Conservation (phyloP, 129 eudicot species). For the Tagetes erecta region DNA sequence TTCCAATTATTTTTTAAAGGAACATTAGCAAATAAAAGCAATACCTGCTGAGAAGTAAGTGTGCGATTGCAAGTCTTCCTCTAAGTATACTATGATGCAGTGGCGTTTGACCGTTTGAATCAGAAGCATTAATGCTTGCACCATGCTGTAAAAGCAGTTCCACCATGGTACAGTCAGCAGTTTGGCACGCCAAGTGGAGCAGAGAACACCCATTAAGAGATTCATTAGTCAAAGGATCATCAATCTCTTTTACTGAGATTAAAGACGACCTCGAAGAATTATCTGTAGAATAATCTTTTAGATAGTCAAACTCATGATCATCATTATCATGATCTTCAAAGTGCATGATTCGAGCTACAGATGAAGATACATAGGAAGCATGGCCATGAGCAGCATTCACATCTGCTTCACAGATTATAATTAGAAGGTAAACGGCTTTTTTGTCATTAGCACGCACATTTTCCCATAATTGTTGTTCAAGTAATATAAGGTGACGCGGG, state of each 20-base stretch:
- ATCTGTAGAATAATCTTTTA: constrained; percentile 42
- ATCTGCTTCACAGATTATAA: constrained; percentile 60
- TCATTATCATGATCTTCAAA: constrained; percentile 39
- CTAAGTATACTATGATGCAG: constrained; percentile 71
- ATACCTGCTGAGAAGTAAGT: constrained; percentile 72
- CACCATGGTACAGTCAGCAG: constrained; percentile 84
- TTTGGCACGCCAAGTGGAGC: constrained; percentile 89
- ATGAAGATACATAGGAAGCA: constrained; percentile 43
- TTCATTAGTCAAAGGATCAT: constrained; percentile 47
- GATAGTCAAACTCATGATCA: constrained; percentile 39
- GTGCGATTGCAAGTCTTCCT: constrained; percentile 60
- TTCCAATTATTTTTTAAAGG: not conserved
- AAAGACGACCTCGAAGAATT: constrained; percentile 38
- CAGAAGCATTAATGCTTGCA: constrained; percentile 61
- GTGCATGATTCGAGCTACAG: constrained; percentile 41
- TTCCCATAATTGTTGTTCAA: constrained; percentile 89
- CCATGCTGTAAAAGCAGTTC: constrained; percentile 89
- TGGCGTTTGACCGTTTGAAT: constrained; percentile 78
- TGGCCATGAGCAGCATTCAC: constrained; percentile 67
- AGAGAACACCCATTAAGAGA: constrained; percentile 69
- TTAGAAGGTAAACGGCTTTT: constrained; percentile 75
- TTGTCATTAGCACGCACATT: constrained; percentile 72
- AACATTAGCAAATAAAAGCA: not conserved
- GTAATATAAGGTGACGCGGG: constrained; percentile 49
- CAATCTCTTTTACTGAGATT: constrained; percentile 37